Percentiles rank a stretch among this genome's conserved stretches.
Evolutionary conservation across 768 basidiomycete species (phyloP).

Genomic region (Tricholoma terreum): DNA sequence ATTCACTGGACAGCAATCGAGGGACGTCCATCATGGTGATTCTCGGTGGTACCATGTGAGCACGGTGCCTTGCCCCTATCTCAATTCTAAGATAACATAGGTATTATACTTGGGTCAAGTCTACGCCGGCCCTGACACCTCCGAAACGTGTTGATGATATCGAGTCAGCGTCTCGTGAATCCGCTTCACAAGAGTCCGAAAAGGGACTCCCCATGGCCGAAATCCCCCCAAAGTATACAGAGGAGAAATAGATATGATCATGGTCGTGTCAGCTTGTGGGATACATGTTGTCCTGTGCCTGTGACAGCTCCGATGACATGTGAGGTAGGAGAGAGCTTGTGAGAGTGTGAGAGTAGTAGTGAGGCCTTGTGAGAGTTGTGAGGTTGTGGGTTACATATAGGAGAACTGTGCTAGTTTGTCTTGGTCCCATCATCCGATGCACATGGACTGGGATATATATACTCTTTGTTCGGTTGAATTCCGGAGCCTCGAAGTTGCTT

Average conservation of each 20-base stretch:
- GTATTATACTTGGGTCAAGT: slow-evolving; percentile 52
- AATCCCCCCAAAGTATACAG: background rate
- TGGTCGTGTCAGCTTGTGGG: background rate
- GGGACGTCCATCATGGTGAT: slow-evolving; percentile 65
- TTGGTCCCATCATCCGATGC: too few species aligned
- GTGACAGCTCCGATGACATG: too few species aligned
- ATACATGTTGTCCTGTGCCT: background rate
- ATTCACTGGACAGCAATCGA: slow-evolving; percentile 48
- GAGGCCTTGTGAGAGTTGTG: too few species aligned
- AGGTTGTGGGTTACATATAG: too few species aligned
- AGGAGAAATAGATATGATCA: slow-evolving; percentile 5
- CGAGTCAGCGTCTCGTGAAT: slow-evolving; percentile 30
- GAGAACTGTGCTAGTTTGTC: too few species aligned
- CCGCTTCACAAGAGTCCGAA: slow-evolving; percentile 7
- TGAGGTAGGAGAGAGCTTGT: too few species aligned
- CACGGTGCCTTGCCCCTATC: slow-evolving; percentile 2
- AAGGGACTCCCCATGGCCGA: slow-evolving; percentile 24
- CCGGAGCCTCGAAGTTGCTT: too few species aligned
- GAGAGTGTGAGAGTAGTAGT: too few species aligned
- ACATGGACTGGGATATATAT: too few species aligned
- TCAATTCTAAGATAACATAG: slow-evolving; percentile 19
- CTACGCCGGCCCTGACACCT: slow-evolving; percentile 18
- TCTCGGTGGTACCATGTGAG: slow-evolving; percentile 64
- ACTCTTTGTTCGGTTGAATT: too few species aligned
- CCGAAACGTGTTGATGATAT: slow-evolving; percentile 35